phyloP scores from a whole-genome alignment of 2,329 filamentous ascomycete genomes.

The Hortaea sp. region DNA sequence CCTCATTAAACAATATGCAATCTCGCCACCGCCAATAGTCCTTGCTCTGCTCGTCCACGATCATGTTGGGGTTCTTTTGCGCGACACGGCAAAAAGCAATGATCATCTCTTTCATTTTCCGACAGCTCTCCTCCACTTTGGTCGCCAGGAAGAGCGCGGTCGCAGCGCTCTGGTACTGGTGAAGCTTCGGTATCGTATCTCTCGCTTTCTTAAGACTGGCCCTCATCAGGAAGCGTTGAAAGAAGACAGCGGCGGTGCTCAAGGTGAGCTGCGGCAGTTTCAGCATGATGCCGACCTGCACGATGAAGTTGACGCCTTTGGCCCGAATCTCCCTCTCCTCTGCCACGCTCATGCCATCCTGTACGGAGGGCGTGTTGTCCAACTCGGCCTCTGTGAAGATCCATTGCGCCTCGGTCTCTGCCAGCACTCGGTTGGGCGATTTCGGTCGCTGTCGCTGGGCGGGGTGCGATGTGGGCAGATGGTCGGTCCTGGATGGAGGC shows the following conservation, averaged over 20 bases:
- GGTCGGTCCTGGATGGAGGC: constrained; percentile 8
- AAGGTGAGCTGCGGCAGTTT: constrained; percentile 87
- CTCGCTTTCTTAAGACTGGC: constrained; percentile 67
- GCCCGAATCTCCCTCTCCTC: constrained; percentile 73
- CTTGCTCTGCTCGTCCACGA: constrained; percentile 93
- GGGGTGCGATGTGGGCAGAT: constrained; percentile 31
- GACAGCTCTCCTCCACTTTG: constrained; percentile 93
- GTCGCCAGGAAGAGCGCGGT: constrained; percentile 89
- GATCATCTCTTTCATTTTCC: constrained; percentile 90
- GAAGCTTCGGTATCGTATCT: constrained; percentile 55
- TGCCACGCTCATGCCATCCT: constrained; percentile 66
- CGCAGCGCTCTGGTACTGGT: constrained; percentile 80
- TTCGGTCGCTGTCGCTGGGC: constrained; percentile 20
- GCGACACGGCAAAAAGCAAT: constrained; percentile 89
- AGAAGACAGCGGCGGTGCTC: constrained; percentile 85
- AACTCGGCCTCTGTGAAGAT: constrained; percentile 79
- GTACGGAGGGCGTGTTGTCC: constrained; percentile 68
- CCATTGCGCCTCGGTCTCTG: constrained; percentile 64
- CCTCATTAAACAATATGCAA: constrained; percentile 84
- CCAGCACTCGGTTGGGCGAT: constrained; percentile 36
- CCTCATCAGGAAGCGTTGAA: constrained; percentile 94
- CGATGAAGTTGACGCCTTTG: constrained; percentile 94
- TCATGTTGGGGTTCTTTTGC: constrained; percentile 81
- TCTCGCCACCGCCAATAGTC: constrained; percentile 98
- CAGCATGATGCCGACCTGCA: constrained; percentile 83